phyloP scores from a whole-genome alignment of 2,329 filamentous ascomycete species.

The Paraphoma chrysanthemicola region DNA sequence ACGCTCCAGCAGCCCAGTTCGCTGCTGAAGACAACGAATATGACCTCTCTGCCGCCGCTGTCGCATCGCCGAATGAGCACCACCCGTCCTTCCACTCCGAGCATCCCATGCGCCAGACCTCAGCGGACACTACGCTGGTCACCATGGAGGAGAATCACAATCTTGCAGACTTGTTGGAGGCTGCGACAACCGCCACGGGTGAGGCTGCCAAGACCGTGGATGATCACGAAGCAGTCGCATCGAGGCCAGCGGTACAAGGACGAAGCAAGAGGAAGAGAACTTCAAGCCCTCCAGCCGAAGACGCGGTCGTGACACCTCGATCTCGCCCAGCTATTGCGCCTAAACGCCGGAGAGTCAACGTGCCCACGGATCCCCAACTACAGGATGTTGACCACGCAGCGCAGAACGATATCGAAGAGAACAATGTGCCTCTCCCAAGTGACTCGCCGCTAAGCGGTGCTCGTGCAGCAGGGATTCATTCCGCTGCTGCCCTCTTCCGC shows the following conservation, averaged over 20 bases:
- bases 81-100: slow-evolving; percentile 24
- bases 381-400: slow-evolving; percentile 4
- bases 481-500: slow-evolving; percentile 61
- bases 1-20: slow-evolving; percentile 23
- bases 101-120: slow-evolving; percentile 15
- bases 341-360: slow-evolving; percentile 31
- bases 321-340: slow-evolving; percentile 5
- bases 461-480: slow-evolving; percentile 59
- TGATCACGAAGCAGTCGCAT: slow-evolving; percentile 4
- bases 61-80: slow-evolving; percentile 18
- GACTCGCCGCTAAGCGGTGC: slow-evolving; percentile 46
- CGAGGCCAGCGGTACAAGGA: slow-evolving; percentile 7
- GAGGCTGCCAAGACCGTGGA: slow-evolving; percentile 27
- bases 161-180: slow-evolving; percentile 45
- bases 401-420: slow-evolving; percentile 7
- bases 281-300: slow-evolving; percentile 14
- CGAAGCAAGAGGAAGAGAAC: slow-evolving; percentile 38
- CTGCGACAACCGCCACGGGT: slow-evolving; percentile 44
- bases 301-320: slow-evolving; percentile 3
- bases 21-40: slow-evolving; percentile 29
- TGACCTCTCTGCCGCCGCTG: slow-evolving; percentile 21
- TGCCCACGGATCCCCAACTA: slow-evolving; percentile 22
- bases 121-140: slow-evolving; percentile 14
- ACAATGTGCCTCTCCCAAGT: slow-evolving; percentile 19
- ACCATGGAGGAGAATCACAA: slow-evolving; percentile 39